Conservation (phyloP, 345 rosid genomes). For the Hibiscus tridactylites region DNA sequence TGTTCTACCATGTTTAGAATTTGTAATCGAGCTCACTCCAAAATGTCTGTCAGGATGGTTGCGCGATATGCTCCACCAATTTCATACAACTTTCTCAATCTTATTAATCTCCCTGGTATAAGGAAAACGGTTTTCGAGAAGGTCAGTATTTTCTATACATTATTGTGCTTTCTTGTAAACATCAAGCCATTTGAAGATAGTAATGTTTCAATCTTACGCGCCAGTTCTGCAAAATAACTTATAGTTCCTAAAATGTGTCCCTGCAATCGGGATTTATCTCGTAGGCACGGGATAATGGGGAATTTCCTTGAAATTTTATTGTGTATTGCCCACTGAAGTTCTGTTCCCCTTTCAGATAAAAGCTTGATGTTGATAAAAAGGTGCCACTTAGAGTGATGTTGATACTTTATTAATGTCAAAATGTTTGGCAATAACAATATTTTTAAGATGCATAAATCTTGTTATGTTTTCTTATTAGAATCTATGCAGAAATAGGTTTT, state of each 20-base stretch:
- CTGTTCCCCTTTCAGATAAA: not conserved
- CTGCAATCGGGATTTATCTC: not conserved
- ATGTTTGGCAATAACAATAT: not conserved
- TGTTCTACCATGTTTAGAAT: not conserved
- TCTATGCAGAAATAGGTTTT: no score
- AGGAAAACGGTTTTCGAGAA: constrained; percentile 47
- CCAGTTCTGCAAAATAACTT: not conserved
- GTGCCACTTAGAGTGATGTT: not conserved
- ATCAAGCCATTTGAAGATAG: not conserved
- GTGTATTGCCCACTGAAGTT: not conserved
- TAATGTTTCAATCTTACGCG: not conserved
- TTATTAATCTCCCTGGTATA: constrained; percentile 34
- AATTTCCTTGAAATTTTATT: not conserved
- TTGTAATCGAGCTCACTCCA: not conserved
- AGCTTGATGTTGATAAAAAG: not conserved
- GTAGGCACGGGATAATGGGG: not conserved
- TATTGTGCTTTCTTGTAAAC: not conserved
- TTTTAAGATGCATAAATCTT: not conserved
- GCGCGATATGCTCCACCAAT: constrained; percentile 80
- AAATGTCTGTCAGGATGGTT: constrained; percentile 47
- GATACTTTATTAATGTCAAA: not conserved
- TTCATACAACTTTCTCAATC: constrained; percentile 79
- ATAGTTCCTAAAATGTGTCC: not conserved
- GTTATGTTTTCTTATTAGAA: not conserved
- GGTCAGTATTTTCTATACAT: constrained; percentile 27